These are phyloP conservation scores for Suillus fuscotomentosus DNA, from an alignment of 768 basidiomycete species.

Conservation along the genomic window DNA sequence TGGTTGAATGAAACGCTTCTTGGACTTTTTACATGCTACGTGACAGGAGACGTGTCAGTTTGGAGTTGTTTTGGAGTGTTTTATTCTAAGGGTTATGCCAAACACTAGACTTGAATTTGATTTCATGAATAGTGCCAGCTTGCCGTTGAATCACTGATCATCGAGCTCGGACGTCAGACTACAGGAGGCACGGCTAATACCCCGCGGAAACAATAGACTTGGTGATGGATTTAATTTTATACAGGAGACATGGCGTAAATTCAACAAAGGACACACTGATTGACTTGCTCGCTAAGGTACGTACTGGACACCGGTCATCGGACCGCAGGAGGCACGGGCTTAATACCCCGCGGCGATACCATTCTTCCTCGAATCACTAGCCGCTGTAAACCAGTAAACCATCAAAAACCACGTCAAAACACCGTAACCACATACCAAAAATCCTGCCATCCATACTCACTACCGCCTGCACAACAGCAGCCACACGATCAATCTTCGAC, in stretches of 20 bases:
- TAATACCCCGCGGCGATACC: constrained; percentile 89
- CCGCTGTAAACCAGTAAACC: constrained; percentile 55
- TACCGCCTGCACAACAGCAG: constrained; percentile 75
- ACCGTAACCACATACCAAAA: constrained; percentile 49
- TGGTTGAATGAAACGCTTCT: neutral
- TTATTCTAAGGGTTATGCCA: constrained; percentile 17
- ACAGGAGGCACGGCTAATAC: neutral
- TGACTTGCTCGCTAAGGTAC: neutral
- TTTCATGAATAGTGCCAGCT: too few species aligned
- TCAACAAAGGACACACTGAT: too few species aligned
- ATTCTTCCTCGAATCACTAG: constrained; percentile 90
- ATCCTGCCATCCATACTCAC: constrained; percentile 49
- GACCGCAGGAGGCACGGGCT: constrained; percentile 2
- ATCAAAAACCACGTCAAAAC: neutral
- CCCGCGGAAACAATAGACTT: neutral
- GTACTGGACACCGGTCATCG: neutral
- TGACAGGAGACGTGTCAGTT: constrained; percentile 8
- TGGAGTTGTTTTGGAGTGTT: constrained; percentile 15
- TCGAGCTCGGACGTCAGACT: neutral
- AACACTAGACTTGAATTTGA: constrained; percentile 3
- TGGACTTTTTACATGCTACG: neutral
- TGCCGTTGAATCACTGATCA: too few species aligned
- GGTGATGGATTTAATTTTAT: neutral
- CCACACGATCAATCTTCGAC: constrained; percentile 65
- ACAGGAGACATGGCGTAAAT: neutral